These are phyloP conservation scores for Aspergillus leporis DNA, from an alignment of 495 filamentous ascomycete genomes.

Conservation along the genomic window DNA sequence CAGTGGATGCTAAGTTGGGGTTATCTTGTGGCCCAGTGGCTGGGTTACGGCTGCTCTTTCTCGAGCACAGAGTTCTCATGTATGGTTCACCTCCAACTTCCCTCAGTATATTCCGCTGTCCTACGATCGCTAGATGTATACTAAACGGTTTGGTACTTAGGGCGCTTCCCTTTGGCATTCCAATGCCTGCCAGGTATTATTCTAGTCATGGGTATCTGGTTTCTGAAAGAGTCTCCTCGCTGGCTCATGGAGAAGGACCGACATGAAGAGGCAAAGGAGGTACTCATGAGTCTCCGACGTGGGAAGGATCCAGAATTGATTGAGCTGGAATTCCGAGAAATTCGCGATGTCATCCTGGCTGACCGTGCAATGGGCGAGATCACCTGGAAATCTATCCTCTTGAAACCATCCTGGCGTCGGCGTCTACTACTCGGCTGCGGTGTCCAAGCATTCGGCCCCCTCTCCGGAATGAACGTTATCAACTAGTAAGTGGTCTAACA, in stretches of 20 bases:
- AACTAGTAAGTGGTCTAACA: neutral
- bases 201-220: conserved; percentile 52
- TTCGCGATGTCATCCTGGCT: conserved; percentile 23
- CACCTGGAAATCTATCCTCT: conserved; percentile 47
- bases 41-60: conserved; percentile 50
- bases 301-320: conserved; percentile 21
- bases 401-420: conserved; percentile 44
- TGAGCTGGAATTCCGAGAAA: conserved; percentile 30
- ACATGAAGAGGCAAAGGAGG: conserved; percentile 55
- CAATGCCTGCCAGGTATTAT: conserved; percentile 49
- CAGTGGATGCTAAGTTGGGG: conserved; percentile 48
- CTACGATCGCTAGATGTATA: neutral
- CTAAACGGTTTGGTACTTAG: conserved; percentile 3
- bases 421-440: conserved; percentile 52
- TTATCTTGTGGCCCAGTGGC: conserved; percentile 46
- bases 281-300: conserved; percentile 20
- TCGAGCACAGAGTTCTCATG: conserved; percentile 46
- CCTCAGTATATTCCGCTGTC: neutral
- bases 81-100: conserved; percentile 4
- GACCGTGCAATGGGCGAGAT: conserved; percentile 20
- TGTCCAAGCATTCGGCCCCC: conserved; percentile 52
- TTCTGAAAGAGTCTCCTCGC: conserved; percentile 56
- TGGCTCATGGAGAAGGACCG: conserved; percentile 67
- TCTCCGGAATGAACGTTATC: conserved; percentile 53
- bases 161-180: conserved; percentile 54